Percentiles rank a stretch among this genome's conserved stretches.
Evolutionary conservation across 2,329 filamentous ascomycete genomes (phyloP).

Genomic region (Trichoderma afroharzianum): DNA sequence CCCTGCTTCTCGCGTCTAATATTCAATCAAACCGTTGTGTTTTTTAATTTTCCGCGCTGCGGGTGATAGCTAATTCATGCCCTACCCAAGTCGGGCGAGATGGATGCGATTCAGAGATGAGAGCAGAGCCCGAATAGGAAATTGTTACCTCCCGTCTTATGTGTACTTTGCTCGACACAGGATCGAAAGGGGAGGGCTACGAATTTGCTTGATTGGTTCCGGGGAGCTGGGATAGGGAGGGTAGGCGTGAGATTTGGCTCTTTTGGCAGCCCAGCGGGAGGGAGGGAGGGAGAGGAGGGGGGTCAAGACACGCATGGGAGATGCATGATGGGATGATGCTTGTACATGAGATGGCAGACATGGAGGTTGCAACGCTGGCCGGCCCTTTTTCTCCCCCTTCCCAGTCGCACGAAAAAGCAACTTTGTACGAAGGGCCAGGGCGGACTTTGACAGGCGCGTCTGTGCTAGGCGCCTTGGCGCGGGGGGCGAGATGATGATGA

Average conservation of each 20-base stretch:
- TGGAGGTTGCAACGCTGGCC: neutral
- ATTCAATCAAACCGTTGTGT: neutral
- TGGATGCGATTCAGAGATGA: neutral
- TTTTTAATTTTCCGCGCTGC: neutral
- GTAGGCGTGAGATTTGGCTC: constrained; percentile 7
- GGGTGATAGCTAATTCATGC: neutral
- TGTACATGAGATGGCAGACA: neutral
- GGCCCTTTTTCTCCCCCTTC: neutral
- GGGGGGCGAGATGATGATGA: constrained; percentile 7
- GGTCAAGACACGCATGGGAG: constrained; percentile 2
- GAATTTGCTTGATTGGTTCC: constrained; percentile 3
- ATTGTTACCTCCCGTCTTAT: neutral
- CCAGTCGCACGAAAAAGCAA: neutral
- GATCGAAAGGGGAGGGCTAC: neutral
- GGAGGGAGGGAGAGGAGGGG: neutral
- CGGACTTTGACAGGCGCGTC: constrained; percentile 5
- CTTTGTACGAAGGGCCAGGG: neutral
- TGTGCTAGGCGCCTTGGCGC: constrained; percentile 12
- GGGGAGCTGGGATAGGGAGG: constrained; percentile 5
- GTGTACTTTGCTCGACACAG: neutral
- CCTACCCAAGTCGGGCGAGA: neutral
- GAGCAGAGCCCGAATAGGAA: neutral
- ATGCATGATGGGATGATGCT: neutral
- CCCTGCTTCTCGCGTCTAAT: neutral
- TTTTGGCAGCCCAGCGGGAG: neutral